Conservation (phyloP, 176 grass and related monocot species). For the Oryza coarctata region DNA sequence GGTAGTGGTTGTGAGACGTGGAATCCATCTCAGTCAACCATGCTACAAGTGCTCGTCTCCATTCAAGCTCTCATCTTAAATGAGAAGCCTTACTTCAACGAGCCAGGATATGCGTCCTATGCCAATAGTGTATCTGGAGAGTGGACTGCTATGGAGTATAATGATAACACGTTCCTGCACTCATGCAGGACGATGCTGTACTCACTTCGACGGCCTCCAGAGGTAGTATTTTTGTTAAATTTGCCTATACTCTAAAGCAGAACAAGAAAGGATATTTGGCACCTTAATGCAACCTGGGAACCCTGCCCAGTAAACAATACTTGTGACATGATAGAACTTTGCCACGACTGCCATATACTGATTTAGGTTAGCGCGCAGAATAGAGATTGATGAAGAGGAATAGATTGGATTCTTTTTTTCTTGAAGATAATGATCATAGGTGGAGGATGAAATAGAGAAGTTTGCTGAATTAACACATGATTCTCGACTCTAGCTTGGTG, state of each 20-base stretch:
- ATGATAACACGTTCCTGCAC: constrained; percentile 53
- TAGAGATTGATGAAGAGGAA: neutral
- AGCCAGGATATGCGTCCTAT: constrained; percentile 45
- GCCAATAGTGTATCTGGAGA: constrained; percentile 47
- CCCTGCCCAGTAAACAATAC: neutral
- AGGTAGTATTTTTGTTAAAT: constrained; percentile 47
- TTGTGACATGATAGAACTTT: neutral
- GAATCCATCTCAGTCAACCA: constrained; percentile 73
- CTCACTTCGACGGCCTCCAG: constrained; percentile 66
- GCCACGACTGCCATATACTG: neutral
- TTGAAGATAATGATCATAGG: neutral
- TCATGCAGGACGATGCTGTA: constrained; percentile 92
- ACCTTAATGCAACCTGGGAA: constrained; percentile 1
- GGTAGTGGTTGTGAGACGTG: constrained; percentile 80
- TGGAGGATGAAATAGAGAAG: neutral
- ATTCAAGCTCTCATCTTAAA: constrained; percentile 97
- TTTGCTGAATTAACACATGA: neutral
- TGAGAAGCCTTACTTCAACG: constrained; percentile 90
- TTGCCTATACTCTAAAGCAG: neutral
- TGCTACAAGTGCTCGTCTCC: constrained; percentile 89
- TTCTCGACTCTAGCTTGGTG: neutral
- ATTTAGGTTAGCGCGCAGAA: neutral
- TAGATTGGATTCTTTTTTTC: neutral
- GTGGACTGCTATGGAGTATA: constrained; percentile 44
- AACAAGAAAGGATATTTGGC: neutral